Base-by-base conservation (phyloP, 495 filamentous ascomycete species). In the Daldinia grandis region DNA sequence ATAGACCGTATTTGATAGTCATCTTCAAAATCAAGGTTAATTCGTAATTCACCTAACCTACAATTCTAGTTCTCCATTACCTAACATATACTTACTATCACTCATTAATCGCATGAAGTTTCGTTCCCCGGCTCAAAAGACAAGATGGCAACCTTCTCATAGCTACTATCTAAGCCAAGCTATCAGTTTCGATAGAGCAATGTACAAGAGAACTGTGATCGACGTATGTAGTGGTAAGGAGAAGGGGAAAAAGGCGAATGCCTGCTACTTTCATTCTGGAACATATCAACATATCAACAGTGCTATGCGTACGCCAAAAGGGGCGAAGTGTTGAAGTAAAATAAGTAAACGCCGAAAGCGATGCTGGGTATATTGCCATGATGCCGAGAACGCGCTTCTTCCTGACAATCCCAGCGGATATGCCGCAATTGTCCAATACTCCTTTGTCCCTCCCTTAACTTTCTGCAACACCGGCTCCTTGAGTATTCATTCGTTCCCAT, bases 341-440 rank as follows among this genome's bases (percentile, higher is more conserved):
- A 30, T 33, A 30, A 42, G 25, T 53, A 71, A 71, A 71, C 68
- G 68, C 68, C 68, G 27, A 44, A 65, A 66, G 50, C 62, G 42
- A 71, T 66, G 68, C 62, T 60, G 49, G 49, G 49, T 53, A 53
- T 53, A 53, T 53, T 53, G 24, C 49, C 25, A 28, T 30, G 12
- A 53, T 53, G 49, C 49, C 21, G 49, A 53, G 49, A 53, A 53
- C 12, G 27, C 12, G 25, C 15, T 53, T 30, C 49, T 5, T 17
- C 49, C 25, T 53, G 9, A 53, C 25, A 53, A 30, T 30, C 49
- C 49, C 25, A 27, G 49, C 14, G 49, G 49, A 30, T n/a, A 53
- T 30, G 2, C 30, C 49, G 25, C 25, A 6, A 53, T 24, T 30
- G 27, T 53, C 24, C 49, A 53, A 53, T 14, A 27, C 49, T 30